Evolutionary conservation across 2,329 filamentous ascomycete species (phyloP).

Genomic region (Hypoxylon sp.): DNA sequence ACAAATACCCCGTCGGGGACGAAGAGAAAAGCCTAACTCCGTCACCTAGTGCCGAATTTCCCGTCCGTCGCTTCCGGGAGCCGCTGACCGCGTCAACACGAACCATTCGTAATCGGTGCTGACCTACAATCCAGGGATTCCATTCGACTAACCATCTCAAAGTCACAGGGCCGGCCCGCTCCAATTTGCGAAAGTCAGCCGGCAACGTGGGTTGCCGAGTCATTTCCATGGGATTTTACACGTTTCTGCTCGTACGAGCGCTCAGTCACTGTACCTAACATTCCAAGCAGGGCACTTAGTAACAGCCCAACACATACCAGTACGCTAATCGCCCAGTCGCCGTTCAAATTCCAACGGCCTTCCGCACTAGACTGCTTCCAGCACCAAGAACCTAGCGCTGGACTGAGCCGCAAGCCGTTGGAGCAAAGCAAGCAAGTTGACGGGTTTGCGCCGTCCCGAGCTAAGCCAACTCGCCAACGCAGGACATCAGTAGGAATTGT

Average conservation of each 20-base stretch:
- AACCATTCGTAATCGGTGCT: background rate
- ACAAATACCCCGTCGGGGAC: background rate
- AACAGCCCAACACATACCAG: constrained; percentile 1
- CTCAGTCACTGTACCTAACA: constrained; percentile 15
- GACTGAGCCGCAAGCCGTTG: constrained; percentile 2
- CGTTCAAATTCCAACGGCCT: constrained; percentile 5
- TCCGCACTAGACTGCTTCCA: constrained; percentile 15
- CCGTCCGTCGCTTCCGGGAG: constrained; percentile 10
- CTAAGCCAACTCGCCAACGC: constrained; percentile 2
- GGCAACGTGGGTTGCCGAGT: constrained; percentile 25
- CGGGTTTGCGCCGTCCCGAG: constrained; percentile 18
- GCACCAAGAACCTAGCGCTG: background rate
- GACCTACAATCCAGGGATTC: background rate
- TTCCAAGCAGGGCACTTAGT: constrained; percentile 2
- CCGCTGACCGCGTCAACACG: constrained; percentile 17
- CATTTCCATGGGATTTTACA: constrained; percentile 10
- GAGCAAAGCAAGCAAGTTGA: constrained; percentile 17
- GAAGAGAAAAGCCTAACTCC: constrained; percentile 8
- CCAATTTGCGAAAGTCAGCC: constrained; percentile 24
- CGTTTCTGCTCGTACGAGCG: constrained; percentile 6
- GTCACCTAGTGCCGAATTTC: constrained; percentile 12
- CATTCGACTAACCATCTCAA: background rate
- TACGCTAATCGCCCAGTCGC: background rate
- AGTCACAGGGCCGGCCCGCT: constrained; percentile 23
- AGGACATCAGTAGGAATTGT: background rate